Evolutionary conservation across 2,329 filamentous ascomycete genomes (phyloP).

Genomic region (Monosporascus cannonballus): DNA sequence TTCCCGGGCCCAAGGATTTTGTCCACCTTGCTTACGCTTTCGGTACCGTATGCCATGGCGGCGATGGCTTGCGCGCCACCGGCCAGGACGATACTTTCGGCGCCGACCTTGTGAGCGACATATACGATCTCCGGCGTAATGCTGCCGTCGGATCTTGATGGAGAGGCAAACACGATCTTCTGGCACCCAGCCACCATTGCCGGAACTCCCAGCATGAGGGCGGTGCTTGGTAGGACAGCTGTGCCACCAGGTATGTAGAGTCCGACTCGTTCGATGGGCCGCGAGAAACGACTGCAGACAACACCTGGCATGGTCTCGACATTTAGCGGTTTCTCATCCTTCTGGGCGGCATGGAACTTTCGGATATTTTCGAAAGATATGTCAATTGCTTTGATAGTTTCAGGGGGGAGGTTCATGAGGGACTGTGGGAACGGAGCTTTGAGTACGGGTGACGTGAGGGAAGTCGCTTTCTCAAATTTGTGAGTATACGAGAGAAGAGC

Average conservation of each 20-base stretch:
- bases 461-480: conserved; percentile 96
- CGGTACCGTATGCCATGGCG: conserved; percentile 94
- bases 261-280: conserved; percentile 93
- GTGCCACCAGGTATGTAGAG: conserved; percentile 95
- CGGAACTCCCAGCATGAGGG: conserved; percentile 95
- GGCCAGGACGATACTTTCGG: conserved; percentile 90
- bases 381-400: conserved; percentile 90
- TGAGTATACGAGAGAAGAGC: conserved; percentile 90
- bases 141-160: conserved; percentile 80
- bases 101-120: conserved; percentile 91
- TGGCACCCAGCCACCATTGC: conserved; percentile 96
- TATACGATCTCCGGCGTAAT: conserved; percentile 97
- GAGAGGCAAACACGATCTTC: conserved; percentile 89
- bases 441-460: conserved; percentile 80
- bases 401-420: conserved; percentile 77
- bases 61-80: conserved; percentile 94
- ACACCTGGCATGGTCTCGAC: conserved; percentile 99
- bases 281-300: conserved; percentile 84
- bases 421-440: conserved; percentile 80
- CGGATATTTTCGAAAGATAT: conserved; percentile 89
- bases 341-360: conserved; percentile 89
- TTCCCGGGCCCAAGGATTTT: conserved; percentile 98
- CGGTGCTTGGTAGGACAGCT: conserved; percentile 92
- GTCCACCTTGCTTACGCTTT: conserved; percentile 92
- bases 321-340: conserved; percentile 71